Percentiles rank a stretch among this genome's conserved stretches.
Conservation (phyloP, 169 alveolate genomes). For the Plasmodium cynomolgi region DNA sequence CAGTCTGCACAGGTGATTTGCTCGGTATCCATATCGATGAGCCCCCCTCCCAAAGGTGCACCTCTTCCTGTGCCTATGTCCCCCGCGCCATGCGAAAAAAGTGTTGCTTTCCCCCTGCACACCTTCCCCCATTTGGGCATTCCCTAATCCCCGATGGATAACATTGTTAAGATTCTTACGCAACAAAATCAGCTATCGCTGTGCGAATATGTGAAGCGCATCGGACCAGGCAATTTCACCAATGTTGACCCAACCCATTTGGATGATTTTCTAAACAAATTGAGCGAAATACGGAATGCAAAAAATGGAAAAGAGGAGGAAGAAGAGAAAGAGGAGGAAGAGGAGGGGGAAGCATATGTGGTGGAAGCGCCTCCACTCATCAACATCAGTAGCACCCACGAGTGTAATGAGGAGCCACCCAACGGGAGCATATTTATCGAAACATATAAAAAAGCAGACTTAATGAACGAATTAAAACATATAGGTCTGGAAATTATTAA, state of each 20-base stretch:
- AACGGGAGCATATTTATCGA: slow-evolving; percentile 52
- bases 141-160: slow-evolving; percentile 12
- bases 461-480: slow-evolving; percentile 35
- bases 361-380: slow-evolving; percentile 21
- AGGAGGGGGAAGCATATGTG: not conserved
- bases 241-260: slow-evolving; percentile 8
- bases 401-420: slow-evolving; percentile 20
- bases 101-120: not conserved
- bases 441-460: slow-evolving; percentile 25
- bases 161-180: slow-evolving; percentile 12
- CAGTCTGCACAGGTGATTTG: not conserved
- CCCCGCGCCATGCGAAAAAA: not conserved
- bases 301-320: not conserved
- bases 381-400: slow-evolving; percentile 33
- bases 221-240: not conserved
- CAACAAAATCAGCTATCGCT: slow-evolving; percentile 12
- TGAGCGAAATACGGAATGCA: slow-evolving; percentile 9
- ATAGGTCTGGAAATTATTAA: slow-evolving; percentile 56
- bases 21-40: not conserved
- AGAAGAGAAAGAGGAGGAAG: not conserved
- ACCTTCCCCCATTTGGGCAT: not conserved
- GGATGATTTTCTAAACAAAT: slow-evolving; percentile 16
- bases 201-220: not conserved
- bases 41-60: not conserved
- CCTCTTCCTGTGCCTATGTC: not conserved